Percentiles rank a stretch among this genome's conserved stretches.
Evolutionary conservation across 1,284 basidiomycete genomes (phyloP).

Genomic region (Fomitopsis palustris): DNA sequence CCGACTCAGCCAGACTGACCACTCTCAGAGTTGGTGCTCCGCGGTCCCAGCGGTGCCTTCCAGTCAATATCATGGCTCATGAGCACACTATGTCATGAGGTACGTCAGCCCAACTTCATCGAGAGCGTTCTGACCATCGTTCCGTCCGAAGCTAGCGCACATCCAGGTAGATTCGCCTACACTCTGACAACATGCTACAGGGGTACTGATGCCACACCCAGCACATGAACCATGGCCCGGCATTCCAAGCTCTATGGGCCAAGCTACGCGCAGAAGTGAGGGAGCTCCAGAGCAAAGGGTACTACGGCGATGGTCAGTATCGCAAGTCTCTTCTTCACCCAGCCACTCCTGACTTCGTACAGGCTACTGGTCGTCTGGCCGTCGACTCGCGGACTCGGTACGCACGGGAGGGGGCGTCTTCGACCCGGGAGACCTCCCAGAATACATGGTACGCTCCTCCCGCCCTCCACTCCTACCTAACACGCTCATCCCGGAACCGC

Average conservation of each 20-base stretch:
- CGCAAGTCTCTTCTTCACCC: slow-evolving; percentile 1
- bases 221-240: slow-evolving; percentile 77
- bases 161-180: slow-evolving; percentile 51
- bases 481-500: slow-evolving; percentile 1
- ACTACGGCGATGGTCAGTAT: slow-evolving; percentile 71
- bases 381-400: slow-evolving; percentile 60
- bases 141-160: slow-evolving; percentile 61
- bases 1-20: neutral
- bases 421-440: slow-evolving; percentile 58
- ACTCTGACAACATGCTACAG: neutral
- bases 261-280: slow-evolving; percentile 61
- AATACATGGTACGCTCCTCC: slow-evolving; percentile 56
- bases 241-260: slow-evolving; percentile 70
- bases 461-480: neutral
- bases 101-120: slow-evolving; percentile 26
- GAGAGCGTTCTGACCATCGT: neutral
- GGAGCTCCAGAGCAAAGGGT: slow-evolving; percentile 64
- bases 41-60: slow-evolving; percentile 56
- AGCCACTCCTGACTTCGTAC: slow-evolving; percentile 4
- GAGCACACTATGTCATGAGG: slow-evolving; percentile 81
- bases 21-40: slow-evolving; percentile 63
- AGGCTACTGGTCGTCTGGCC: slow-evolving; percentile 82
- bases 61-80: slow-evolving; percentile 64
- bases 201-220: slow-evolving; percentile 22
- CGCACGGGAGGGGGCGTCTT: slow-evolving; percentile 47